Evolutionary conservation across 305 asterid genomes (phyloP), one percentile per base, ranked within the genome.

Genomic region (Fraxinus nigra): DNA sequence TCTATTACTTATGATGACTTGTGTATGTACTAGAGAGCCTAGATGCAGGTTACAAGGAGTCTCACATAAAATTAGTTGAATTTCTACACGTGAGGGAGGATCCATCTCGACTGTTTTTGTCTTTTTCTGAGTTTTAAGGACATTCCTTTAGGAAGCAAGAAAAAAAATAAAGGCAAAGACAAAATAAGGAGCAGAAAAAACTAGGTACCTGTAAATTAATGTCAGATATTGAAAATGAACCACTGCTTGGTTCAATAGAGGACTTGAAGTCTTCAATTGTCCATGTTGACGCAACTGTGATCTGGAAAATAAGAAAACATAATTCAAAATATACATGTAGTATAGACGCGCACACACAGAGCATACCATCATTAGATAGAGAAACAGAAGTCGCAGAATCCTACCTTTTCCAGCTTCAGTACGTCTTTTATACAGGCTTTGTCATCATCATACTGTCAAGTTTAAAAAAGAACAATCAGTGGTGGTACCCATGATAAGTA

Each of bases 361-460:
- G 74, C 20, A 28, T 69, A 69, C 75, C 75, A 28, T 67, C 7
- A 56, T 43, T 69, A n/a, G 26, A 59, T 16, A 76, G 37, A 80
- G 78, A 54, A 80, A 63, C 79, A 22, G 28, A 43, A 80, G 65
- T 78, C 78, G 33, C 48, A 80, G 24, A 72, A 61, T 35, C 84
- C 67, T 81, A 90, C 99, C 95, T 93, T 90, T 83, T 90, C 98
- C 81, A 85, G 90, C 92, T 95, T 95, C 86, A 95, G 48, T 24
- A 76, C 89, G 80, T 94, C 98, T 92, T 94, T 95, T 82, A 95
- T 77, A 46, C 79, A 88, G 34, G 92, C 78, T 82, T 91, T 95
- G 86, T 93, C 97, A 76, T 93, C 98, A 83, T 94, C 96, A 80
- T 91, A 95, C 99, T 95, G 92, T 85, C 84, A 75, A 77, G 6